Base-by-base conservation (phyloP, 106 monocot genomes). In the Phalaenopsis equestris region DNA sequence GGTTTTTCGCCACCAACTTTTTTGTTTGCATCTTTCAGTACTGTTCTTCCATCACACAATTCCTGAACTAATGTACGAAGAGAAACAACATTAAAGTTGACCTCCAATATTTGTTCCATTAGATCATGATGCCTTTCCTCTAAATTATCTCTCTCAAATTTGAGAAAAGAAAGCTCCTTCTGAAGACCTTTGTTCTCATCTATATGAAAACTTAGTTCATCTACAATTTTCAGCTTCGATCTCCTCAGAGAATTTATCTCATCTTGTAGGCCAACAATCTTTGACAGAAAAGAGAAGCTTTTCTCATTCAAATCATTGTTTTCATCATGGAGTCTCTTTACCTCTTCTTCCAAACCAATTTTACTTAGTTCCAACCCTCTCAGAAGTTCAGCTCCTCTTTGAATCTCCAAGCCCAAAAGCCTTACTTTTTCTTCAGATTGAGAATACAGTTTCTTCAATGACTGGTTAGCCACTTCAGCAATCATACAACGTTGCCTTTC, bases 61-160 rank as follows among this genome's bases (percentile, higher is more conserved):
- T 84, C 86, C 67, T 86, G 80, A n/a, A 92, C 82, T 11, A 86
- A 78, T 42, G 55, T 55, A 73, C 86, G 89, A 81, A 92, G 84
- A 19, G 89, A 85, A n/a, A 80, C 85, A 42, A 75, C 72, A 56
- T 84, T 75, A 16, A 79, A 73, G 70, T 82, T 87, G 42, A 87
- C 75, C 6, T 84, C 67, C 41, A 83, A 79, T 52, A 91, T 84
- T 84, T 91, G 81, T 64, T 84, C 85, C 18, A 67, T 72, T 10
- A 95, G 39, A 2, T 56, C 64, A 64, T 80, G 73, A 67, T 90
- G 75, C 56, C 77, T 89, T 43, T 80, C 73, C 49, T 88, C 78
- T 55, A 89, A 77, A 65, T 81, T 80, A 76, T 38, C 19, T 41
- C 74, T 88, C 56, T 89, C 81, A 24, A 83, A 83, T 75, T 80